These are phyloP conservation scores for Penicillium atrosanguineum DNA, from an alignment of 495 filamentous ascomycete species.

Conservation along the genomic window DNA sequence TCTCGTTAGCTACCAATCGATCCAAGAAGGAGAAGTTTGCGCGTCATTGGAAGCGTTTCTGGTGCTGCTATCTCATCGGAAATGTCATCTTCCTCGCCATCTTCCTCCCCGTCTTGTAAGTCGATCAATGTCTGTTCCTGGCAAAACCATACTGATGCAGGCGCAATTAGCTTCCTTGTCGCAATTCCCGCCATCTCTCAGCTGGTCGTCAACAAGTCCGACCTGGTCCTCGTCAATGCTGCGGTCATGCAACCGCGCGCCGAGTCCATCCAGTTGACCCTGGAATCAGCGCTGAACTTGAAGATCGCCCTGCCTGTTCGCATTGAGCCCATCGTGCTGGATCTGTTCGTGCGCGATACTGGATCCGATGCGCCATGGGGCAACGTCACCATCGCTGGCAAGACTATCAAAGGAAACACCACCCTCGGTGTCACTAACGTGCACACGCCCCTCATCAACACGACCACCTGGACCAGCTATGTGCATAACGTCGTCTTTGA, in stretches of 20 bases:
- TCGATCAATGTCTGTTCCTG: background rate
- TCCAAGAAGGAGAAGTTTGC: constrained; percentile 27
- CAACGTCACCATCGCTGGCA: constrained; percentile 22
- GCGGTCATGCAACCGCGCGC: constrained; percentile 33
- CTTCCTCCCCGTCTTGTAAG: constrained; percentile 41
- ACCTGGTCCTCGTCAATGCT: constrained; percentile 36
- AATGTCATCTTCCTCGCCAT: constrained; percentile 32
- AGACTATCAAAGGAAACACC: constrained; percentile 33
- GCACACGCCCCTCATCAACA: constrained; percentile 24
- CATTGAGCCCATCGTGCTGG: constrained; percentile 35
- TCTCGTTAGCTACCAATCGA: constrained; percentile 28
- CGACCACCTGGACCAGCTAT: constrained; percentile 31
- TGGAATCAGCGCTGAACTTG: constrained; percentile 36
- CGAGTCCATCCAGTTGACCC: constrained; percentile 29
- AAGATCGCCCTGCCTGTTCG: constrained; percentile 35
- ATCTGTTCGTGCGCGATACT: constrained; percentile 31
- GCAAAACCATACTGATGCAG: background rate
- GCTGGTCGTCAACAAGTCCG: constrained; percentile 37
- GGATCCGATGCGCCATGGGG: constrained; percentile 28
- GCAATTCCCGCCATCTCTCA: constrained; percentile 45
- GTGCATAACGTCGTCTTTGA: constrained; percentile 34
- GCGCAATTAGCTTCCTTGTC: constrained; percentile 35
- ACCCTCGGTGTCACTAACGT: constrained; percentile 27
- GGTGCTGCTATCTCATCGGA: constrained; percentile 33
- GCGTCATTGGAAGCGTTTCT: constrained; percentile 43